These are phyloP conservation scores for Aspergillus neotritici DNA, from an alignment of 2,329 filamentous ascomycete genomes.

Conservation along the genomic window DNA sequence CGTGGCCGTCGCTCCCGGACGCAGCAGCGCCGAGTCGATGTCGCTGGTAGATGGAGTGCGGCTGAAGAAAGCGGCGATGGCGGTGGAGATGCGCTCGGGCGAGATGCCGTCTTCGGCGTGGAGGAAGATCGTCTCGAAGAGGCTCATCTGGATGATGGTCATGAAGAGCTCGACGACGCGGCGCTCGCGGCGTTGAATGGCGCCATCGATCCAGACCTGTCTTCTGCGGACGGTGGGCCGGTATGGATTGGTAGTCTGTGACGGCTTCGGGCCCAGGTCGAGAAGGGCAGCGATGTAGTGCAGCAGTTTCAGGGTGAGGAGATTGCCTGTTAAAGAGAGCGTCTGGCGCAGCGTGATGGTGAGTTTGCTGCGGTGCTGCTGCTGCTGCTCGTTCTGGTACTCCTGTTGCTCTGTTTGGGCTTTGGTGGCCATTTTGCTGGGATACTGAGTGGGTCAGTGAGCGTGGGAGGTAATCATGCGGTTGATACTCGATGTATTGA, in stretches of 20 bases:
- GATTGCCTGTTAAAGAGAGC: conserved; percentile 15
- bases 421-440: no score
- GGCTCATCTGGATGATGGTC: conserved; percentile 10
- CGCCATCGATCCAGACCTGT: conserved; percentile 7
- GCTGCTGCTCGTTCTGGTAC: background rate
- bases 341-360: conserved; percentile 8
- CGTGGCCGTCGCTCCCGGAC: no score
- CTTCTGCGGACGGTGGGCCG: conserved; percentile 1
- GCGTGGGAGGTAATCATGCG: no score
- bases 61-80: background rate
- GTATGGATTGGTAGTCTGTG: no score
- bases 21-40: no score
- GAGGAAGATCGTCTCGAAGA: conserved; percentile 7
- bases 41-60: no score
- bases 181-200: conserved; percentile 20
- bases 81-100: background rate
- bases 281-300: conserved; percentile 16
- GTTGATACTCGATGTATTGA: no score
- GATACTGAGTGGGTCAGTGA: no score
- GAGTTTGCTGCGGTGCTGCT: conserved; percentile 1
- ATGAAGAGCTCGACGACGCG: conserved; percentile 18
- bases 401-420: background rate
- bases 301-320: conserved; percentile 23
- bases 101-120: background rate
- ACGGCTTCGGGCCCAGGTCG: conserved; percentile 9